These are phyloP conservation scores for Gossypium herbaceum DNA, from an alignment of 345 rosid genomes.

Conservation along the genomic window DNA sequence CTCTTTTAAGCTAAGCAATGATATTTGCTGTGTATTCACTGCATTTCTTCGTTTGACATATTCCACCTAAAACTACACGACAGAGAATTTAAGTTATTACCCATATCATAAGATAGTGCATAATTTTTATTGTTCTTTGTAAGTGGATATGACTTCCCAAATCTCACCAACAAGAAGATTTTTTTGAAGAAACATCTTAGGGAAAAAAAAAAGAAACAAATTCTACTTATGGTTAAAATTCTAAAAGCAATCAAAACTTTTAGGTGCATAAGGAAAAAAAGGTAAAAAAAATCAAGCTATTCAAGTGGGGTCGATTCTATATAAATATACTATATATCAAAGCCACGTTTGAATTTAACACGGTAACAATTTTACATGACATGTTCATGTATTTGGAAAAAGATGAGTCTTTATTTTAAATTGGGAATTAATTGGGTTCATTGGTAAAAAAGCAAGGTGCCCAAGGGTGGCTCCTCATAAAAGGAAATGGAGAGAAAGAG, in stretches of 20 bases:
- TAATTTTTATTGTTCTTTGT: neutral
- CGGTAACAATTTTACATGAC: neutral
- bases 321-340: neutral
- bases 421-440: neutral
- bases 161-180: neutral
- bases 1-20: constrained; percentile 27
- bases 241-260: neutral
- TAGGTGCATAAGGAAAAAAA: neutral
- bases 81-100: neutral
- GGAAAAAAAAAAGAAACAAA: neutral
- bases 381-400: neutral
- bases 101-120: neutral
- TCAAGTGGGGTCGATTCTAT: constrained; percentile 11
- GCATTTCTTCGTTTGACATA: constrained; percentile 6
- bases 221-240: neutral
- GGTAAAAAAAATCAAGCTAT: constrained; percentile 20
- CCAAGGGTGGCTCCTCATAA: neutral
- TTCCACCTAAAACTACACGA: constrained; percentile 21
- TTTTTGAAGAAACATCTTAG: constrained; percentile 3
- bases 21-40: neutral
- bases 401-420: neutral
- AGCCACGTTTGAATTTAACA: neutral
- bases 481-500: neutral
- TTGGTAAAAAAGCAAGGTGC: neutral
- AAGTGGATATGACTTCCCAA: neutral